Conservation (phyloP, 2,329 filamentous ascomycete species). For the Colletotrichum chrysophilum region DNA sequence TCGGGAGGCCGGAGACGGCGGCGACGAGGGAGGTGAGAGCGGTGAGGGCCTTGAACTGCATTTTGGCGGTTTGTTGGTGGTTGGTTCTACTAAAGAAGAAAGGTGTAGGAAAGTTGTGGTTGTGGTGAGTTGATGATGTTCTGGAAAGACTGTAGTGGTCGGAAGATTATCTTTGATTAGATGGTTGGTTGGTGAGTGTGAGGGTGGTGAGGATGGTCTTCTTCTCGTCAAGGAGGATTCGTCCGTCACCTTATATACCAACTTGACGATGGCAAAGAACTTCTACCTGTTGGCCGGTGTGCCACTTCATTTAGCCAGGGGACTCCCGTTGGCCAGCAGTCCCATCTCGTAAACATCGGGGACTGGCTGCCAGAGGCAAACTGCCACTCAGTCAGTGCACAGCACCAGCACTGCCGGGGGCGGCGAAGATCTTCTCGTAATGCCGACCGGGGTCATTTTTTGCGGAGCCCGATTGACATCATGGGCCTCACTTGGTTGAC, state of each 20-base stretch:
- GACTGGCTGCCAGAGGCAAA: neutral
- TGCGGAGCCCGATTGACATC: constrained; percentile 11
- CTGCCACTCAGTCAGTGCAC: neutral
- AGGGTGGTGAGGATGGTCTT: neutral
- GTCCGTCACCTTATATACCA: neutral
- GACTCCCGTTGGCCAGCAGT: neutral
- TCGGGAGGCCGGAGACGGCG: constrained; percentile 24
- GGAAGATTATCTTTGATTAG: constrained; percentile 4
- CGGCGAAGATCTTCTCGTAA: constrained; percentile 17
- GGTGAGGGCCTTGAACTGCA: constrained; percentile 25
- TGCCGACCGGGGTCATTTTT: neutral
- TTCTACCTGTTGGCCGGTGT: neutral
- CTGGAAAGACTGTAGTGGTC: constrained; percentile 9
- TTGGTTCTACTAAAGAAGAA: neutral
- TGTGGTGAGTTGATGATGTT: neutral
- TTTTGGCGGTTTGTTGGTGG: neutral
- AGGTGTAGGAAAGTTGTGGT: neutral
- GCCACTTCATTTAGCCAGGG: neutral
- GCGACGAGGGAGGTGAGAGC: constrained; percentile 31
- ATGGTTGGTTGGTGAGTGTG: neutral
- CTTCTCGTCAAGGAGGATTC: neutral
- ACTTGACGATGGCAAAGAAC: neutral
- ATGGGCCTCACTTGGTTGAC: neutral
- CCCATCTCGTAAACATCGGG: constrained; percentile 8
- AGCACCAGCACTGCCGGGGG: neutral